phyloP scores from a whole-genome alignment of 495 filamentous ascomycete genomes.

The Mytilinidion resinicola region DNA sequence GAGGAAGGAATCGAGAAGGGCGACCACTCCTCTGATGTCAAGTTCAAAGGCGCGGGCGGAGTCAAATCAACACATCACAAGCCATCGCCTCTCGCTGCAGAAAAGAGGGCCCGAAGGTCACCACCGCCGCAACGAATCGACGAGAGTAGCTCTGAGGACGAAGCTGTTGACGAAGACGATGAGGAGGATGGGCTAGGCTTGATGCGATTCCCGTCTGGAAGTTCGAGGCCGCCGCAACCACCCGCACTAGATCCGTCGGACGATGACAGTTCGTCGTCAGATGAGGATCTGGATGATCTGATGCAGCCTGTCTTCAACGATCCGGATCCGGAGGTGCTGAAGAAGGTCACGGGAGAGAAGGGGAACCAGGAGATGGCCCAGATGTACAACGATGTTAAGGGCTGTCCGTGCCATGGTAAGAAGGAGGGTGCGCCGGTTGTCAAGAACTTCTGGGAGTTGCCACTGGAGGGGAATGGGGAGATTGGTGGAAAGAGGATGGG shows the following conservation, averaged over 20 bases:
- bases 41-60: constrained; percentile 23
- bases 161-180: constrained; percentile 9
- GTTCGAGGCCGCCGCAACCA: neutral
- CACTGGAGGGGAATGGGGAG: constrained; percentile 3
- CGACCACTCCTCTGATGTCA: constrained; percentile 15
- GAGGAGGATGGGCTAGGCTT: constrained; percentile 11
- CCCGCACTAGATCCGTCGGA: constrained; percentile 20
- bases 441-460: constrained; percentile 23
- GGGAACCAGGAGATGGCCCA: constrained; percentile 9
- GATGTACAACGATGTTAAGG: constrained; percentile 17
- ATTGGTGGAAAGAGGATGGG: constrained; percentile 14
- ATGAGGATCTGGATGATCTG: constrained; percentile 17
- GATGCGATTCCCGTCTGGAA: constrained; percentile 21
- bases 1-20: constrained; percentile 22
- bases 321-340: constrained; percentile 19
- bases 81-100: neutral
- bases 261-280: constrained; percentile 5
- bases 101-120: neutral
- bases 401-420: constrained; percentile 21
- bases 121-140: neutral
- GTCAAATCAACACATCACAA: neutral
- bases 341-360: constrained; percentile 17
- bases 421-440: constrained; percentile 13
- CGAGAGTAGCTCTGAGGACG: neutral
- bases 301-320: constrained; percentile 16